Conservation (phyloP, 371 early-diverging fungal species). For the Apophysomyces variabilis region DNA sequence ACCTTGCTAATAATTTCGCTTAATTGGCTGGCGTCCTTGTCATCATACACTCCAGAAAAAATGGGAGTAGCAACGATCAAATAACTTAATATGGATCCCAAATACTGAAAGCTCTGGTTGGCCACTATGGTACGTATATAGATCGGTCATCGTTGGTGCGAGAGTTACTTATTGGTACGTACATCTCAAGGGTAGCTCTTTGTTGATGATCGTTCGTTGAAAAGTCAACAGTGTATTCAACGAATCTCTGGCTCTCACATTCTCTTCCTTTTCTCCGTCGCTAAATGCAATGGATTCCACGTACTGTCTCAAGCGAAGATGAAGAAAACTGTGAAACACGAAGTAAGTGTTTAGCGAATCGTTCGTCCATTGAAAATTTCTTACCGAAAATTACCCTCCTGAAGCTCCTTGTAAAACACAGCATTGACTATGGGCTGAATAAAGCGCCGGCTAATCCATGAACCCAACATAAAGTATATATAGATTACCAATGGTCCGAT, state of each 20-base stretch:
- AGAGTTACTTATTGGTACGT: constrained; percentile 19
- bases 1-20: constrained; percentile 77
- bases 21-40: constrained; percentile 65
- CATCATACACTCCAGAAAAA: constrained; percentile 78
- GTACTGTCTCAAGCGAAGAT: constrained; percentile 73
- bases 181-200: constrained; percentile 69
- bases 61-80: constrained; percentile 84
- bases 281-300: constrained; percentile 85
- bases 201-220: constrained; percentile 65
- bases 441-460: constrained; percentile 58
- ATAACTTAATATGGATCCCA: constrained; percentile 85
- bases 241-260: constrained; percentile 52
- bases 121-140: constrained; percentile 39
- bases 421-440: constrained; percentile 78
- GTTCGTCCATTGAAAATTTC: background rate
- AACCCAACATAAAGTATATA: constrained; percentile 73
- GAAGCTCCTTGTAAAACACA: constrained; percentile 74
- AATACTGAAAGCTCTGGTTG: constrained; percentile 74
- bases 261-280: constrained; percentile 73
- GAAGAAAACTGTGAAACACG: constrained; percentile 59
- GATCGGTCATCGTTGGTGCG: background rate
- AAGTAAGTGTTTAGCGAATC: background rate
- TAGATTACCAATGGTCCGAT: constrained; percentile 74
- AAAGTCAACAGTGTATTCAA: constrained; percentile 57
- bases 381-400: constrained; percentile 81